Evolutionary conservation across 768 basidiomycete species (phyloP).

Genomic region (Russula ochroleuca): DNA sequence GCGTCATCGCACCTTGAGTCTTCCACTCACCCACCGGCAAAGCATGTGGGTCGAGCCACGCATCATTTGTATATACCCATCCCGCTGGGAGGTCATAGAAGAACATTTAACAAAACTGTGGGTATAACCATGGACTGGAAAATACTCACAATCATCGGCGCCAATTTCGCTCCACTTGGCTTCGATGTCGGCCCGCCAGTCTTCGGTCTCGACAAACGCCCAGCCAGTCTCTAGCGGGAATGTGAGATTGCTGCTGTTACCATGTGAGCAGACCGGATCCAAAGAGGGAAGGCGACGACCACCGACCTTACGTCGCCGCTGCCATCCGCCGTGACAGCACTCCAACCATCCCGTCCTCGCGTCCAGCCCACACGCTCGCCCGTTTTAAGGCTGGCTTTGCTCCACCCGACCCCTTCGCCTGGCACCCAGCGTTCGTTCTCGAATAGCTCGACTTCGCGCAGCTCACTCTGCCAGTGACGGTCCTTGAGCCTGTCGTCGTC

Average conservation of each 20-base stretch:
- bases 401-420: slow-evolving; percentile 35
- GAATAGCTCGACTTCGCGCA: slow-evolving; percentile 68
- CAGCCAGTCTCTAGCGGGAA: slow-evolving; percentile 73
- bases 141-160: slow-evolving; percentile 37
- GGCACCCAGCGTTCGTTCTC: slow-evolving; percentile 68
- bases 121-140: background rate
- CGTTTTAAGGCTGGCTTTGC: slow-evolving; percentile 36
- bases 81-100: slow-evolving; percentile 44
- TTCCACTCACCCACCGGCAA: slow-evolving; percentile 42
- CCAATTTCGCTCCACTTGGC: slow-evolving; percentile 51
- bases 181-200: slow-evolving; percentile 65
- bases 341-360: slow-evolving; percentile 66
- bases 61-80: slow-evolving; percentile 79
- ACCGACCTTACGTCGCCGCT: slow-evolving; percentile 62
- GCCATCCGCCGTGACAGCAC: slow-evolving; percentile 44
- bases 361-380: slow-evolving; percentile 66
- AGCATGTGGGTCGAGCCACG: slow-evolving; percentile 55
- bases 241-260: slow-evolving; percentile 68
- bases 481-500: slow-evolving; percentile 68
- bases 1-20: slow-evolving; percentile 48
- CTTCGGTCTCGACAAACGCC: slow-evolving; percentile 70
- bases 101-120: slow-evolving; percentile 26
- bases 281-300: slow-evolving; percentile 13
- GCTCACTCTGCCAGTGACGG: slow-evolving; percentile 57
- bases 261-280: slow-evolving; percentile 14